These are phyloP conservation scores for Colletotrichum phormii DNA, from an alignment of 2,329 filamentous ascomycete species.

Conservation along the genomic window DNA sequence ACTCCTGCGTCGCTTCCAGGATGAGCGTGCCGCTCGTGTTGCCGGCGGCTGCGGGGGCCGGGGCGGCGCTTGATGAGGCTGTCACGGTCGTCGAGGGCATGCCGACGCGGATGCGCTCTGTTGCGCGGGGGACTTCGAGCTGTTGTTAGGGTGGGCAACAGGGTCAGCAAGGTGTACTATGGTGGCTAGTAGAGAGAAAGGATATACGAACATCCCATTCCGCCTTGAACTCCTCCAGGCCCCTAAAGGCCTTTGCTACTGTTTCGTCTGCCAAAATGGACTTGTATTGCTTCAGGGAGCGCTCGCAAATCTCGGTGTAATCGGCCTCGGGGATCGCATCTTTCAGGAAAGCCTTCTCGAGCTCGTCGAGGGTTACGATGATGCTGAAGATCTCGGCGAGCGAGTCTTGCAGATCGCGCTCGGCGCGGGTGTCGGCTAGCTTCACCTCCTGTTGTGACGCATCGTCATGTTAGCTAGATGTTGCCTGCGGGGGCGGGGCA, in stretches of 20 bases:
- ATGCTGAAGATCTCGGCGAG: slow-evolving; percentile 98
- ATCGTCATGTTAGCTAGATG: slow-evolving; percentile 28
- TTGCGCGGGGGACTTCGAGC: slow-evolving; percentile 95
- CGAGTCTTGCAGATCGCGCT: slow-evolving; percentile 94
- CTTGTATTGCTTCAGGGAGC: slow-evolving; percentile 95
- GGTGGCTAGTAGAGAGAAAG: background rate
- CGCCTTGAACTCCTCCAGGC: slow-evolving; percentile 89
- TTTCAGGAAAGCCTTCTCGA: slow-evolving; percentile 96
- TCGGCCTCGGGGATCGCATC: slow-evolving; percentile 92
- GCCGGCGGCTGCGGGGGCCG: slow-evolving; percentile 54
- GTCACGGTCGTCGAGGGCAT: slow-evolving; percentile 86
- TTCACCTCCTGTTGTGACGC: slow-evolving; percentile 81
- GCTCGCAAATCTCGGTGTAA: slow-evolving; percentile 96
- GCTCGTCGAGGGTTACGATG: slow-evolving; percentile 91
- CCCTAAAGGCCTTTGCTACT: slow-evolving; percentile 88
- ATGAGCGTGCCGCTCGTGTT: slow-evolving; percentile 75
- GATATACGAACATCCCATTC: slow-evolving; percentile 83
- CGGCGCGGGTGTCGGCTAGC: slow-evolving; percentile 84
- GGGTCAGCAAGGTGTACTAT: background rate
- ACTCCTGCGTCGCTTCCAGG: slow-evolving; percentile 93
- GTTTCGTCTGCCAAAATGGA: slow-evolving; percentile 91
- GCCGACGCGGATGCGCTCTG: slow-evolving; percentile 90
- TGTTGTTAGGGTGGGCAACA: slow-evolving; percentile 48
- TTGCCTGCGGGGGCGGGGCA: slow-evolving; percentile 65
- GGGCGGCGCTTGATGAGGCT: slow-evolving; percentile 58